Evolutionary conservation across 805 yeast genomes (phyloP), one percentile per base, ranked within the genome.

Genomic region (Saccharomycopsis schoenii): DNA sequence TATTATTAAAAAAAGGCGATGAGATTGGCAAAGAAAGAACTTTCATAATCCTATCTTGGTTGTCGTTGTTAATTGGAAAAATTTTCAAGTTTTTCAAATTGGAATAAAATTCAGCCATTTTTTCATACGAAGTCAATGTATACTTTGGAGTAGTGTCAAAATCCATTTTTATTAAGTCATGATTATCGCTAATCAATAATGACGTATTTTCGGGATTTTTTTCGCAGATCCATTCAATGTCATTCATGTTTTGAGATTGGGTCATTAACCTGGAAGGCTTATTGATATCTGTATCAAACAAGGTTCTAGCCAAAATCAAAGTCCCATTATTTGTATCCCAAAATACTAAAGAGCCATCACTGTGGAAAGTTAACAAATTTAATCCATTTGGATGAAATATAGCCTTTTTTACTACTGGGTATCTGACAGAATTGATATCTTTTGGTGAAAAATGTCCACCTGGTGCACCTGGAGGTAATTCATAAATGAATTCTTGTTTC

Each of bases 341-440:
- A 69, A 94, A 94, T 1, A 83, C 96, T 42, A 94, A 68, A 0
- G 96, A 81, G 59, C 93, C 93, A 68, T 92, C 97, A 24, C 76
- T 84, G 71, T 93, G 96, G 1, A 83, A 80, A 0, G 97, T 85
- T 21, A 88, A 79, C 2, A 89, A 74, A 69, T 92, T 96, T 55
- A 91, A 79, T 0, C 98, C 97, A 69, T 90, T 90, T 1, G 99
- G 99, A 71, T 93, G 97, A 82, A 89, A 94, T 40, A 82, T 76
- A 0, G 96, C 85, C 57, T 84, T 74, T 1, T 74, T 61, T 0
- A 78, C 66, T 24, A 68, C 70, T 1, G 85, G 84, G n/a, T 62
- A 67, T 58, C 85, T 69, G 0, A 68, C 51, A 1, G 71, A 67
- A 21, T 68, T 66, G 2, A 71, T 64, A 4, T 64, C 42, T 3